These are phyloP conservation scores for Ballota nigra DNA, from an alignment of 257 asterid species.

Conservation along the genomic window DNA sequence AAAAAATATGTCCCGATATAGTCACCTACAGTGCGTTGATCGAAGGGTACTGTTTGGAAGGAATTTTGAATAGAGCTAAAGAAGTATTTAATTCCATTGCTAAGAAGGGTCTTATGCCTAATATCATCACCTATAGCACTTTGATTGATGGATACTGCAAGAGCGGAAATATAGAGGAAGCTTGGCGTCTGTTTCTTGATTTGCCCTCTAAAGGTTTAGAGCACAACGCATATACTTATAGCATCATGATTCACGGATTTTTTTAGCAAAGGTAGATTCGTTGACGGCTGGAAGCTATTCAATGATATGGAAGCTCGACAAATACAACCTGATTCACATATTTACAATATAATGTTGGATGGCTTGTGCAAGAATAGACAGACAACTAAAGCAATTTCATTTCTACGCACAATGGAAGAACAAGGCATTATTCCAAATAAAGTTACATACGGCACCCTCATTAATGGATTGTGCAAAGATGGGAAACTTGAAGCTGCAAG, in stretches of 20 bases:
- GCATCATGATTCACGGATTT: neutral
- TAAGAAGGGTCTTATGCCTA: neutral
- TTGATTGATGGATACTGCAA: constrained; percentile 11
- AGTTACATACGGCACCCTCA: neutral
- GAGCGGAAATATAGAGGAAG: neutral
- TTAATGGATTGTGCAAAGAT: constrained; percentile 16
- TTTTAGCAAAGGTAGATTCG: neutral
- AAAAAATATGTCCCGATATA: too few species aligned
- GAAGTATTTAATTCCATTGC: neutral
- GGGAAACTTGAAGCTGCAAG: neutral
- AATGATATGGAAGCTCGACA: neutral
- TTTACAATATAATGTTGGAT: constrained; percentile 3
- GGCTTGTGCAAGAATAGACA: neutral
- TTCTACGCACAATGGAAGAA: constrained; percentile 5
- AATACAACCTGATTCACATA: neutral
- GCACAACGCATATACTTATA: neutral
- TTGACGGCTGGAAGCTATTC: constrained; percentile 3
- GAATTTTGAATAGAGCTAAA: neutral
- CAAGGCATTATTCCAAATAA: neutral
- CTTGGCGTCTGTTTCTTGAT: neutral
- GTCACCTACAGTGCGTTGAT: neutral
- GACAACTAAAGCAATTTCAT: constrained; percentile 8
- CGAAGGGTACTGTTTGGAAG: neutral
- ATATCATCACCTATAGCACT: neutral
- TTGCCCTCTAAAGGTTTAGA: constrained; percentile 4